Evolutionary conservation across 2,329 filamentous ascomycete genomes (phyloP).

Genomic region (Xylaria sp.): DNA sequence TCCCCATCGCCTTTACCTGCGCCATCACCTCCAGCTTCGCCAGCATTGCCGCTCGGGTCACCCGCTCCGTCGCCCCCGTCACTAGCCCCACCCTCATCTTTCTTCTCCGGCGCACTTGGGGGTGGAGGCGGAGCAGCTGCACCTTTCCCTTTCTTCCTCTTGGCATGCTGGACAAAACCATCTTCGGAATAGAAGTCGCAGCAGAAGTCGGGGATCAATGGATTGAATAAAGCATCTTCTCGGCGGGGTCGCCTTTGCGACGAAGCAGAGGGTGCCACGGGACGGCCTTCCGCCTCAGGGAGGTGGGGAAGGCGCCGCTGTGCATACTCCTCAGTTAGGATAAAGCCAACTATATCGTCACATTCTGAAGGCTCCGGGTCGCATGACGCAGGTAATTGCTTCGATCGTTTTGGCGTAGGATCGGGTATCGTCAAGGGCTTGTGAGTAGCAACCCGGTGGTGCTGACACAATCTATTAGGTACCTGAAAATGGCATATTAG

Average conservation of each 20-base stretch:
- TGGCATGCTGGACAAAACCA: conserved; percentile 59
- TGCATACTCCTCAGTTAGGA: conserved; percentile 32
- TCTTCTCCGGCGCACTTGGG: conserved; percentile 42
- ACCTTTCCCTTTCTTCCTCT: conserved; percentile 56
- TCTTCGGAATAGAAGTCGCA: conserved; percentile 65
- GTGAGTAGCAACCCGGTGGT: conserved; percentile 14
- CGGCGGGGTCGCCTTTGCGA: conserved; percentile 39
- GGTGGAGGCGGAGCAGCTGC: conserved; percentile 21
- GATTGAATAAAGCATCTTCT: conserved; percentile 46
- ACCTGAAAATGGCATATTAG: conserved; percentile 33
- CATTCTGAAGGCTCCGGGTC: conserved; percentile 28
- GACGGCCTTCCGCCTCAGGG: conserved; percentile 32
- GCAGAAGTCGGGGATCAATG: conserved; percentile 51
- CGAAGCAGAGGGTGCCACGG: conserved; percentile 29
- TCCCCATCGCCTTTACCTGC: conserved; percentile 44
- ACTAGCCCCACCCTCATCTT: conserved; percentile 44
- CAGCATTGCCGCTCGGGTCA: conserved; percentile 44
- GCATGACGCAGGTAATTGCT: conserved; percentile 29
- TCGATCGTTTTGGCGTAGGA: conserved; percentile 46
- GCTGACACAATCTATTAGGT: conserved; percentile 19
- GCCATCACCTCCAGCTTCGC: conserved; percentile 37
- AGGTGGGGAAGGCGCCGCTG: conserved; percentile 38
- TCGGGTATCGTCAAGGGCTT: conserved; percentile 41
- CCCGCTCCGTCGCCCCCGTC: conserved; percentile 45
- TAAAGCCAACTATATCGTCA: conserved; percentile 30